Base-by-base conservation (phyloP, 306 rosid species). In the Vigna nakashimae region DNA sequence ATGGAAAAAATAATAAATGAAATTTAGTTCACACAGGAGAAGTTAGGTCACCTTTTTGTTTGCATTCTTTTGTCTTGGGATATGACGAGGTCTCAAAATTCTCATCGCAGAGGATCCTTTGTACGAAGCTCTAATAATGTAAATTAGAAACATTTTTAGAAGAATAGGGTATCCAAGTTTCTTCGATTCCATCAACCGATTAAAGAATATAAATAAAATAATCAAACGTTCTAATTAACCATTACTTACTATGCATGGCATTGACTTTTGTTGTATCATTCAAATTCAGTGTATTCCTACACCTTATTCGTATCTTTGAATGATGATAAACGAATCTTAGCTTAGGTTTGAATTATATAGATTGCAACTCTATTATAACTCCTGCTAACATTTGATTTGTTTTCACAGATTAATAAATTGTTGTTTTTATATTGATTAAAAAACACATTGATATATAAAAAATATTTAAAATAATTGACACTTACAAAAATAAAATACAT, bases 1-100 rank as follows among this genome's bases (percentile, higher is more conserved):
- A 32, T 32, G 56, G 46, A 49, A 46, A 70, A 24, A 66, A 71
- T 9, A 69, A 53, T 10, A 60, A 82, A 15, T 52, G 1, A n/a
- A 62, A 46, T 53, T 10, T 20, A 26, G 69, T 58, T 73, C 18
- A 38, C 78, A 24, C 72, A 8, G 50, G 74, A 55, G 52, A 66
- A 65, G 79, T 59, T 43, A 10, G 60, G 63, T 15, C 55, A 42
- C 32, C 56, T 65, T 82, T 30, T 82, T 72, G 76, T 82, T 65
- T 48, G 52, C 66, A 66, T 68, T 34, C 79, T 26, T 66, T 73
- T 83, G 86, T 83, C 86, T 20, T 73, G 77, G 80, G 76, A 83
- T 83, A 73, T 73, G 76, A 78, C 38, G 46, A 77, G 68, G 50
- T 73, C 50, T 77, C 66, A 71, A 77, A 66, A 65, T 77, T 78